These are phyloP conservation scores for Apiospora phragmitis DNA, from an alignment of 2,329 filamentous ascomycete genomes.

Conservation along the genomic window DNA sequence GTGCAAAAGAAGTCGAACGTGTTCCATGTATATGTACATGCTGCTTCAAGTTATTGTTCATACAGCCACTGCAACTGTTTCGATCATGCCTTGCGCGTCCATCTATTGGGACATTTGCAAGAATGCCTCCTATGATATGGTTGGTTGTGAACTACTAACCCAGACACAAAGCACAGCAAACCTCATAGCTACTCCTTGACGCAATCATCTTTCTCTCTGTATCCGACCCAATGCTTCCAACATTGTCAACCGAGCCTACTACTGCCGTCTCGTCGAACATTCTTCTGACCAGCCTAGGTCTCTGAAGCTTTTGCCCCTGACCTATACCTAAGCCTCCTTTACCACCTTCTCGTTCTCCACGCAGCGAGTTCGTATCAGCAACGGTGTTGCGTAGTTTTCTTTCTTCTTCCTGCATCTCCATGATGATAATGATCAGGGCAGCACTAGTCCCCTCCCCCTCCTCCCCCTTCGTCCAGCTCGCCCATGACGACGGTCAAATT, in stretches of 20 bases:
- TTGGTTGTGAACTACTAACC: background rate
- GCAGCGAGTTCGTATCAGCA: background rate
- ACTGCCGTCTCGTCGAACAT: background rate
- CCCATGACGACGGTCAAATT: constrained; percentile 81
- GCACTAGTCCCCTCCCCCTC: background rate
- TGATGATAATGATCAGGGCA: background rate
- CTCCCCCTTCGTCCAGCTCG: constrained; percentile 40
- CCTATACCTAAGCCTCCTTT: background rate
- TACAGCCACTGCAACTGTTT: background rate
- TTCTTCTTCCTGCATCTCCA: background rate
- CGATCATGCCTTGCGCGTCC: background rate
- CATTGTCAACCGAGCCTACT: too few relatives aligned
- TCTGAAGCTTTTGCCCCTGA: background rate
- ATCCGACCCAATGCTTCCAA: background rate
- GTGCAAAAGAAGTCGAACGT: background rate
- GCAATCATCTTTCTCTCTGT: background rate
- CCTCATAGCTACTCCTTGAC: background rate
- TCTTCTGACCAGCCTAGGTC: background rate
- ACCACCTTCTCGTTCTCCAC: background rate
- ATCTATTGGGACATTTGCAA: background rate
- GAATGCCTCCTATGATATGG: background rate
- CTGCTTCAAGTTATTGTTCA: background rate
- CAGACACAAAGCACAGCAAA: background rate
- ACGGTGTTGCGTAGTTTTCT: background rate
- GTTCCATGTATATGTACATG: background rate